Base-by-base conservation (phyloP, 768 basidiomycete genomes). In the Hypholoma fasciculare region DNA sequence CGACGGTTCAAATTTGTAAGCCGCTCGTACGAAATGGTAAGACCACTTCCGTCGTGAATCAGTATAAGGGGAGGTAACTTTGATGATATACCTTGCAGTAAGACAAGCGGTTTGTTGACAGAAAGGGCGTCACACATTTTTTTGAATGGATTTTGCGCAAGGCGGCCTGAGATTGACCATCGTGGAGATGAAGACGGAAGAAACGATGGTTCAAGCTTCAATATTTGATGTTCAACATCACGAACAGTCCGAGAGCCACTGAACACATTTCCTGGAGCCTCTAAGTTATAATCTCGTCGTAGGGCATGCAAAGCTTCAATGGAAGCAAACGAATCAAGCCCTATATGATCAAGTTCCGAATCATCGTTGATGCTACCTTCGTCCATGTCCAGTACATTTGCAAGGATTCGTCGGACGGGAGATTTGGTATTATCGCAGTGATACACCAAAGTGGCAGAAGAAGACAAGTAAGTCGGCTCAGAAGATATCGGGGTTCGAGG, bases 1-100 rank as follows among this genome's bases (percentile, higher is more conserved):
- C 74, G 65, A 46, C 89, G 77, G 8, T 75, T 72, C 2, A 90
- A 62, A 8, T 75, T 64, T 7, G 70, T 63, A 6, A 89, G 68
- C 9, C 76, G 77, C 36, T 78, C 69, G 54, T 83, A 83, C 52
- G 85, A 82, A 36, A 73, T 73, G 16, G 80, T 71, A 12, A 88
- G 67, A 0, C 90, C 90, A 60, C 86, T 88, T 5, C 90, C 90
- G 60, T 91, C 90, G 62, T 92, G 89, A 9, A 92, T 75, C 20
- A 92, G 77, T 56, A 89, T 80, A 3, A 92, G 74, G 1, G 83
- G 88, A 0, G 69, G 53, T 3, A 49, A 58, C 12, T 52, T 26
- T 8, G 67, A 58, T 2, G 56, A 42, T 1, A 72, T 62, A 30
- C 61, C 65, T 56, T 83, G 86, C 40, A 85, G 48, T 1, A 62